Percentiles rank a stretch among this genome's conserved stretches.
phyloP scores from a whole-genome alignment of 257 asterid species.

The Eucommia ulmoides region DNA sequence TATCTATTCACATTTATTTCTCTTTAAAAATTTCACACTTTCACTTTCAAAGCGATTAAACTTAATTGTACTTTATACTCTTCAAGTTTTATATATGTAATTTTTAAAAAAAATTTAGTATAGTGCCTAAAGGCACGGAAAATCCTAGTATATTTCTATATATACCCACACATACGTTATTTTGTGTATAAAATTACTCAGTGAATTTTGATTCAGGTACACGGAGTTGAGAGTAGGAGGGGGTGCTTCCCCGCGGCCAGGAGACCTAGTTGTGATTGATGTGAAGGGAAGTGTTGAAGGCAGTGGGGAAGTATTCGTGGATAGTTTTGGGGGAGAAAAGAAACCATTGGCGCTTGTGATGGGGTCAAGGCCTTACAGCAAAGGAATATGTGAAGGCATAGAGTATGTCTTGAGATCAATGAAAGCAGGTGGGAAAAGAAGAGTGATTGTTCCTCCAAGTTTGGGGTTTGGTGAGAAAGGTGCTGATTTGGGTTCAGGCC shows the following conservation, averaged over 20 bases:
- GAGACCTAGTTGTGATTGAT: conserved; percentile 77
- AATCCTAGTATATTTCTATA: too few relatives aligned
- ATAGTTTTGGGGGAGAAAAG: conserved; percentile 45
- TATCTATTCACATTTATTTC: too few relatives aligned
- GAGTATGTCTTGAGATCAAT: conserved; percentile 43
- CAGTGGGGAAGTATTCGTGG: conserved; percentile 45
- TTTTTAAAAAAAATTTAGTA: too few relatives aligned
- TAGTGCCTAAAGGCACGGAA: too few relatives aligned
- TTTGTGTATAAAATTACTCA: too few relatives aligned
- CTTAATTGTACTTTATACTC: too few relatives aligned
- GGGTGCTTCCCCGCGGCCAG: conserved; percentile 44
- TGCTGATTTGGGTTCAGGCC: conserved; percentile 68
- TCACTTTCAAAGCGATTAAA: too few relatives aligned
- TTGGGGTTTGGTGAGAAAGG: conserved; percentile 77
- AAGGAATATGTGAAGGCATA: conserved; percentile 79
- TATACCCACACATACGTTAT: too few relatives aligned
- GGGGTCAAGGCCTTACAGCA: conserved; percentile 77
- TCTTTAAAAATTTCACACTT: too few relatives aligned
- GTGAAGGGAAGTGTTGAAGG: conserved; percentile 54
- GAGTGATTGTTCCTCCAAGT: conserved; percentile 52
- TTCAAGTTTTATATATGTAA: too few relatives aligned
- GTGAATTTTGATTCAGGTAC: conserved; percentile 29
- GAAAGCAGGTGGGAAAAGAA: conserved; percentile 77
- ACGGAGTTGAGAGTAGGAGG: conserved; percentile 64
- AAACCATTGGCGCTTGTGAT: conserved; percentile 65